A percentile compares a stretch with the other conserved stretches of the same genome.
phyloP scores from a whole-genome alignment of 495 filamentous ascomycete genomes.

The Xeromyces bisporus region DNA sequence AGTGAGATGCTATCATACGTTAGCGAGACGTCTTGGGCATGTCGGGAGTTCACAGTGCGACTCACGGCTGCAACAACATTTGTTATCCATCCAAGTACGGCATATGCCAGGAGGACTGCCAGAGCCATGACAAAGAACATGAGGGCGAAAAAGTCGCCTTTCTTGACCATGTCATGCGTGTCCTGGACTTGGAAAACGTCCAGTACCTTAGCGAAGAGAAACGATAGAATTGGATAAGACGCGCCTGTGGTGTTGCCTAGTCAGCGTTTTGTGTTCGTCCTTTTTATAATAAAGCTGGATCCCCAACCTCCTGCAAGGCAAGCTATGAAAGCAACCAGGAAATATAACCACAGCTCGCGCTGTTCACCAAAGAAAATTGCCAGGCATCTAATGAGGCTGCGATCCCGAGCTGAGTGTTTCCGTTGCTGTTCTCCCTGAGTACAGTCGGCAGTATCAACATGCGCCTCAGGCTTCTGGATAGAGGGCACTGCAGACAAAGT shows the following conservation, averaged over 20 bases:
- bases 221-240: conserved; percentile 4
- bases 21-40: conserved; percentile 32
- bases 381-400: conserved; percentile 1
- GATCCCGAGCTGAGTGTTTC: neutral
- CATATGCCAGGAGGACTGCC: conserved; percentile 27
- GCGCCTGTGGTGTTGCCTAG: neutral
- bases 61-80: conserved; percentile 13
- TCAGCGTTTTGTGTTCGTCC: neutral
- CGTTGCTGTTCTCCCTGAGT: no score
- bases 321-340: neutral
- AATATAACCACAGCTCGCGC: neutral
- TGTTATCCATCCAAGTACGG: conserved; percentile 1
- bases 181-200: conserved; percentile 2
- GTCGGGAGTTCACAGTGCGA: no score
- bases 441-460: neutral
- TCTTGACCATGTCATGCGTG: neutral
- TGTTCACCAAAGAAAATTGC: conserved; percentile 1
- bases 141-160: conserved; percentile 26
- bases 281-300: neutral
- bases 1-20: conserved; percentile 26
- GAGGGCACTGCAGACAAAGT: neutral
- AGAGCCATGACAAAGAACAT: conserved; percentile 38
- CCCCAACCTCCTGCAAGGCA: neutral
- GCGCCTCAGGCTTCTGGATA: neutral
- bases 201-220: conserved; percentile 6